phyloP scores from a whole-genome alignment of 805 yeast genomes.

The Myxozyma mucilagina region DNA sequence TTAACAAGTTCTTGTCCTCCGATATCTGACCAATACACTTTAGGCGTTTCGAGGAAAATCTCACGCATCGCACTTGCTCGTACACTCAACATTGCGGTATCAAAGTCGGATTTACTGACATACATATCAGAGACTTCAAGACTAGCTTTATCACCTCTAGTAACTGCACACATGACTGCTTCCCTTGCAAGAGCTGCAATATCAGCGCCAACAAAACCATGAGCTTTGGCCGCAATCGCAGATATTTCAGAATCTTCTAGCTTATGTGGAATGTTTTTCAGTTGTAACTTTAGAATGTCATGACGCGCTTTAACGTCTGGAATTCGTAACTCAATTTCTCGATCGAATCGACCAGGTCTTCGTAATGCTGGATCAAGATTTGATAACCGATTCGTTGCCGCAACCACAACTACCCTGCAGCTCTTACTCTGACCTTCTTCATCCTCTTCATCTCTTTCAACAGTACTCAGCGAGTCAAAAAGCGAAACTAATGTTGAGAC shows the following conservation, averaged over 20 bases:
- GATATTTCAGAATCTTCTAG: conserved; percentile 58
- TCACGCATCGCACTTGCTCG: conserved; percentile 98
- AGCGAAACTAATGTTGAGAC: conserved; percentile 83
- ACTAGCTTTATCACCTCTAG: conserved; percentile 50
- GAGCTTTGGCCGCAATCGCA: conserved; percentile 73
- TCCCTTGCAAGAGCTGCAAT: conserved; percentile 84
- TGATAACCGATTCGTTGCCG: conserved; percentile 74
- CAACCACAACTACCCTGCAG: conserved; percentile 65
- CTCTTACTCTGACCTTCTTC: conserved; percentile 40
- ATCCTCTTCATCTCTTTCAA: conserved; percentile 44
- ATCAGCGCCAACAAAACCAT: conserved; percentile 98
- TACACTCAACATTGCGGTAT: conserved; percentile 70
- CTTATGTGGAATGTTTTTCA: conserved; percentile 56
- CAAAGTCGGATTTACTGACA: conserved; percentile 60
- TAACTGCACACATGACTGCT: conserved; percentile 79
- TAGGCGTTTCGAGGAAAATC: conserved; percentile 86
- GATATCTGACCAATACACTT: conserved; percentile 88
- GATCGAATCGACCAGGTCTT: conserved; percentile 87
- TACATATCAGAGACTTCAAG: conserved; percentile 43
- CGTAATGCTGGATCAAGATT: conserved; percentile 69
- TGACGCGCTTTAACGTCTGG: conserved; percentile 82
- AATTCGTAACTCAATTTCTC: conserved; percentile 85
- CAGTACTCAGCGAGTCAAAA: conserved; percentile 59
- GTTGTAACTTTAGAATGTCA: conserved; percentile 67
- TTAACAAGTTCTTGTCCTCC: conserved; percentile 92